Evolutionary conservation across 768 basidiomycete genomes (phyloP).

Genomic region (Paxillus ammoniavirescens): DNA sequence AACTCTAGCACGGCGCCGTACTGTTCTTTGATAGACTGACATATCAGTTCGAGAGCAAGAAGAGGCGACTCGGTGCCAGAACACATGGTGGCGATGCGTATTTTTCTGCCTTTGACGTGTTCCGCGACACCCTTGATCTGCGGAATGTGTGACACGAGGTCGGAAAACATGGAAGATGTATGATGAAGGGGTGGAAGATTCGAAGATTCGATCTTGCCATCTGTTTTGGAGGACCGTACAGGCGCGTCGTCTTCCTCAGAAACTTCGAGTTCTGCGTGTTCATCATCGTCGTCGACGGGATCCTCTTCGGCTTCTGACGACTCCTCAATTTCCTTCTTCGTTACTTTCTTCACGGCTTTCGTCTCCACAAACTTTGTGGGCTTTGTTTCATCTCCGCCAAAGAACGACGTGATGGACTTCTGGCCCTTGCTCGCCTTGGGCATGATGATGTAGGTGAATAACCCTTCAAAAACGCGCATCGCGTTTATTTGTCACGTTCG

Average conservation of each 20-base stretch:
- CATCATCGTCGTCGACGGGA: slow-evolving; percentile 28
- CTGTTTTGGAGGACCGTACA: slow-evolving; percentile 36
- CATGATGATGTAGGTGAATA: slow-evolving; percentile 35
- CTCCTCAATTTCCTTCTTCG: slow-evolving; percentile 31
- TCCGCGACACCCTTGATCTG: slow-evolving; percentile 65
- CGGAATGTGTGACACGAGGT: slow-evolving; percentile 66
- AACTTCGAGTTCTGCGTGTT: slow-evolving; percentile 33
- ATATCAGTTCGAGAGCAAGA: slow-evolving; percentile 83
- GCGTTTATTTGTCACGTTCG: slow-evolving; percentile 24
- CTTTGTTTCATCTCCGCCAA: slow-evolving; percentile 37
- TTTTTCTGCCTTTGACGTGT: slow-evolving; percentile 70
- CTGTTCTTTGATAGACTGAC: slow-evolving; percentile 68
- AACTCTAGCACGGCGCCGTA: slow-evolving; percentile 63
- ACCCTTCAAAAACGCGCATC: slow-evolving; percentile 11
- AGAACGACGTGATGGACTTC: slow-evolving; percentile 55
- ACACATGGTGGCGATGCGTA: slow-evolving; percentile 96
- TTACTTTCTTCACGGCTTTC: slow-evolving; percentile 29
- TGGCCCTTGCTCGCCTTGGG: slow-evolving; percentile 52
- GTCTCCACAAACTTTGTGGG: slow-evolving; percentile 19
- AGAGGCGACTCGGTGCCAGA: slow-evolving; percentile 96
- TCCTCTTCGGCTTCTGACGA: slow-evolving; percentile 31
- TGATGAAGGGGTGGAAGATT: slow-evolving; percentile 75
- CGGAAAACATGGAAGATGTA: slow-evolving; percentile 70
- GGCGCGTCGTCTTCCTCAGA: slow-evolving; percentile 32
- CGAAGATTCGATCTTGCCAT: slow-evolving; percentile 50